Evolutionary conservation across 2,329 filamentous ascomycete genomes (phyloP), one percentile per base, ranked within the genome.

Genomic region (Sporothrix pallida): DNA sequence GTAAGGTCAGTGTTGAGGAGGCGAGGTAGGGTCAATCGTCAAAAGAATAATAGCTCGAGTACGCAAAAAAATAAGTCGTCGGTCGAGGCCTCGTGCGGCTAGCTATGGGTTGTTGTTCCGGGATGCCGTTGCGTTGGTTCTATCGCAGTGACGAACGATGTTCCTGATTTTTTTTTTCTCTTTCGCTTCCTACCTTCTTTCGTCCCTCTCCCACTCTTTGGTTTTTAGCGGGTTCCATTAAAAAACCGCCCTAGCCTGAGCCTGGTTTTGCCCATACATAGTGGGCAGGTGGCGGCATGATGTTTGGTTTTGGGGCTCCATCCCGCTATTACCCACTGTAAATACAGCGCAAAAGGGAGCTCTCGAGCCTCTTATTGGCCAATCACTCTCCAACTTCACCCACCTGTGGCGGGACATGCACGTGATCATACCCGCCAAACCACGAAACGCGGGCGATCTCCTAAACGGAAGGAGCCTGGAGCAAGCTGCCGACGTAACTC

Each of bases 291-390:
- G 67, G 67, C 26, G 67, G 48, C 44, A 70, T 10, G 10, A 7
- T 26, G 8, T 54, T 54, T 48, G 52, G 52, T 54, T 56, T 46
- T 52, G 68, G 68, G 46, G 23, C 44, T 26, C 20, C 62, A 26
- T 67, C 42, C 62, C 20, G 42, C 42, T 48, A 46, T 67, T 65
- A 48, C 62, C 62, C 62, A 67, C 60, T 68, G 54, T 26, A 23
- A 68, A 58, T 44, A 48, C 12, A 48, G 20, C 7, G 42, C 54
- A 42, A 42, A 48, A 12, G 56, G 26, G 12, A 65, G 58, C 72
- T 60, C 23, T 13, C n/a, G 20, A 52, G 58, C 50, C 50, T 13
- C 58, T 74, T 67, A 75, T 75, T 74, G 74, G 72, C 60, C 72
- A 74, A 74, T 75, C 31, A 63, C 26, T 20, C 44, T 5, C 7